Conservation (phyloP, 768 basidiomycete genomes). For the Mycena vulgaris region DNA sequence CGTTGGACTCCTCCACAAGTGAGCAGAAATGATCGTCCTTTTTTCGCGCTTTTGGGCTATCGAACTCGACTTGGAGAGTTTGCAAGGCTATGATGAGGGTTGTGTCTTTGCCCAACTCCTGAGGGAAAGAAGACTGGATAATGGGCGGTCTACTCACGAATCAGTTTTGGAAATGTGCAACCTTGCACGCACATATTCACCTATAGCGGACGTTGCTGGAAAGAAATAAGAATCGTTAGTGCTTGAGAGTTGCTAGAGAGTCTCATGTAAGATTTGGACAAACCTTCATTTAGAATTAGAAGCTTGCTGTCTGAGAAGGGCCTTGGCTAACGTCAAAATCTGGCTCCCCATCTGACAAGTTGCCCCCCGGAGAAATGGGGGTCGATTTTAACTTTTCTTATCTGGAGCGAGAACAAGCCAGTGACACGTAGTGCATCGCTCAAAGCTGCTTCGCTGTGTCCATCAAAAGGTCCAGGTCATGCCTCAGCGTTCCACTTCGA, state of each 20-base stretch:
- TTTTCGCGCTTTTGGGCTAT: constrained; percentile 61
- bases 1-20: constrained; percentile 71
- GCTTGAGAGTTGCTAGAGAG: not conserved
- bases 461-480: constrained; percentile 62
- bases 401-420: constrained; percentile 52
- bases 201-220: constrained; percentile 32
- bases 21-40: constrained; percentile 63
- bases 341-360: constrained; percentile 63
- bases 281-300: constrained; percentile 38
- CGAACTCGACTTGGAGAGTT: constrained; percentile 67
- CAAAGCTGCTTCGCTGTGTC: constrained; percentile 58
- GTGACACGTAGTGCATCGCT: constrained; percentile 53
- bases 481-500: constrained; percentile 59
- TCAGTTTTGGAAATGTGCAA: too few species aligned
- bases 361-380: constrained; percentile 29
- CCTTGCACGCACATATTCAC: too few species aligned
- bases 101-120: constrained; percentile 9
- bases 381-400: constrained; percentile 31
- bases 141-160: too few species aligned
- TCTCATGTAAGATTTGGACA: not conserved
- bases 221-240: not conserved
- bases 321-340: constrained; percentile 57
- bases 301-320: constrained; percentile 38
- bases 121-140: constrained; percentile 57
- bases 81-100: constrained; percentile 28